phyloP scores from a whole-genome alignment of 495 filamentous ascomycete species.

The Aspergillus sclerotiicarbonarius region DNA sequence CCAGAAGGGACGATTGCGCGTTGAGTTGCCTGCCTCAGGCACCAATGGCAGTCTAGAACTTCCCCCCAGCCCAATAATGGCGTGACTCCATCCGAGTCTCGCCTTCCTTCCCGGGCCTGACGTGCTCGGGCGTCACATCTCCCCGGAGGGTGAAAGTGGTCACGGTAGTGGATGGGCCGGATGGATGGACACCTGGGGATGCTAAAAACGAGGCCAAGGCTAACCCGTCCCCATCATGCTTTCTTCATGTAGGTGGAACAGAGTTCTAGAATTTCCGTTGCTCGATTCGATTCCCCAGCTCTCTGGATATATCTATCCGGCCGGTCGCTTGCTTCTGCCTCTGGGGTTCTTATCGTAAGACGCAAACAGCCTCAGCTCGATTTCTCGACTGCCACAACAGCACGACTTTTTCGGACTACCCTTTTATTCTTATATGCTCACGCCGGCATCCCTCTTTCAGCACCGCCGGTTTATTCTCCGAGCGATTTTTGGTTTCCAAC shows the following conservation, averaged over 20 bases:
- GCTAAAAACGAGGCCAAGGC: constrained; percentile 1
- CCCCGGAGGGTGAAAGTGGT: background rate
- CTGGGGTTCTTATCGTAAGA: background rate
- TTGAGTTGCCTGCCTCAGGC: constrained; percentile 12
- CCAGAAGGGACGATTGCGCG: constrained; percentile 15
- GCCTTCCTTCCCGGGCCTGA: constrained; percentile 3
- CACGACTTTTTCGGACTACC: no score
- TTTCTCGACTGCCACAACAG: no score
- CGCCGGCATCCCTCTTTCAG: constrained; percentile 11
- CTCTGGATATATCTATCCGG: constrained; percentile 4
- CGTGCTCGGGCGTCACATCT: constrained; percentile 14
- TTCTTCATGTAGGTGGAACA: constrained; percentile 8
- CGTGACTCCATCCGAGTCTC: constrained; percentile 12
- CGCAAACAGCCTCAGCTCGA: background rate
- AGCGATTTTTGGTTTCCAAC: constrained; percentile 14
- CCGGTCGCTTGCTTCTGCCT: background rate
- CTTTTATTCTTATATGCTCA: background rate
- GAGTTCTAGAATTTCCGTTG: constrained; percentile 15
- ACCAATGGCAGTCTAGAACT: constrained; percentile 5
- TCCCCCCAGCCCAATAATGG: constrained; percentile 11
- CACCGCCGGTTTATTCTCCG: constrained; percentile 13
- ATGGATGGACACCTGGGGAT: background rate
- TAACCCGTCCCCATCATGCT: constrained; percentile 10
- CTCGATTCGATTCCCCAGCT: background rate
- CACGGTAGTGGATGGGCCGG: background rate